A percentile compares a stretch with the other conserved stretches of the same genome.
These are phyloP conservation scores for Pichia deserticola DNA, from an alignment of 805 yeast species.

Conservation along the genomic window DNA sequence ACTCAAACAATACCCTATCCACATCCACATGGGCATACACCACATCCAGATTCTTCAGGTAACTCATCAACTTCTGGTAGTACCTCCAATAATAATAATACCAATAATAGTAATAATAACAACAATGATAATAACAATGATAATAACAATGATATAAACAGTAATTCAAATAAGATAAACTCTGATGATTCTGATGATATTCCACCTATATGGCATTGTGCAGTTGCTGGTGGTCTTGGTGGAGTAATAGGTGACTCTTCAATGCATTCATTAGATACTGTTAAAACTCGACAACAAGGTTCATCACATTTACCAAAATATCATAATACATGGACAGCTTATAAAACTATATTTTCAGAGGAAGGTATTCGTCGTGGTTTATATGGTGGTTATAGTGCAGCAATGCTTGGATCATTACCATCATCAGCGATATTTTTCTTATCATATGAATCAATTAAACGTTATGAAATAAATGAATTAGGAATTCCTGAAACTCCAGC, in stretches of 20 bases:
- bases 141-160: background rate
- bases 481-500: constrained; percentile 70
- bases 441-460: constrained; percentile 77
- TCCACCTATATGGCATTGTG: constrained; percentile 49
- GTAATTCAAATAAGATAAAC: background rate
- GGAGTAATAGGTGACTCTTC: constrained; percentile 87
- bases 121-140: background rate
- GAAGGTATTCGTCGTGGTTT: constrained; percentile 84
- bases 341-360: constrained; percentile 61
- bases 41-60: background rate
- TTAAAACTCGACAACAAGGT: constrained; percentile 97
- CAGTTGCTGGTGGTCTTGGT: constrained; percentile 91
- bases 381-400: constrained; percentile 90
- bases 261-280: constrained; percentile 96
- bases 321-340: constrained; percentile 68
- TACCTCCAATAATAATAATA: background rate
- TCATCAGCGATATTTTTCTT: constrained; percentile 92
- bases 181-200: background rate
- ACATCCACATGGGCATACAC: constrained; percentile 1
- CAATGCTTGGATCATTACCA: constrained; percentile 87
- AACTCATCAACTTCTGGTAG: too few relatives aligned
- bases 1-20: constrained; percentile 8
- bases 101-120: background rate
- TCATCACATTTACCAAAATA: constrained; percentile 64
- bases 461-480: constrained; percentile 56